A percentile compares a stretch with the other conserved stretches of the same genome.
phyloP scores from a whole-genome alignment of 805 yeast genomes.

The Schwanniomyces pseudopolymorphus region DNA sequence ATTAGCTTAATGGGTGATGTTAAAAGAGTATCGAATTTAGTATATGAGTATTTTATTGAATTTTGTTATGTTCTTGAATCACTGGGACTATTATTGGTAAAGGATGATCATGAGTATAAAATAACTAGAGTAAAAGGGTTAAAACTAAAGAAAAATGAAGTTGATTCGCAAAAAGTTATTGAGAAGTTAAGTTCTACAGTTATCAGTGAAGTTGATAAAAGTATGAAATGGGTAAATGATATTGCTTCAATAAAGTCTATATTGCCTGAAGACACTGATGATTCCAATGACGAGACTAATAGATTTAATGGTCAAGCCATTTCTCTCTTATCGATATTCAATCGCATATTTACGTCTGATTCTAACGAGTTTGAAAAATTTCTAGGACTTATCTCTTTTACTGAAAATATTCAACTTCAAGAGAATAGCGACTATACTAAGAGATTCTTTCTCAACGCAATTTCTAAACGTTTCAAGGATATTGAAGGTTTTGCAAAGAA shows the following conservation, averaged over 20 bases:
- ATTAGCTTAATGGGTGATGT: constrained; percentile 13
- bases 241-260: constrained; percentile 13
- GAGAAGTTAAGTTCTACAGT: constrained; percentile 40
- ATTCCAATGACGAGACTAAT: constrained; percentile 10
- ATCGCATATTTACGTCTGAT: constrained; percentile 15
- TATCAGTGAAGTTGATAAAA: constrained; percentile 36
- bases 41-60: constrained; percentile 37
- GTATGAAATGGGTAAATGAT: constrained; percentile 49
- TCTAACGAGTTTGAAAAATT: constrained; percentile 16
- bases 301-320: constrained; percentile 12
- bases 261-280: constrained; percentile 6
- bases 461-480: constrained; percentile 78
- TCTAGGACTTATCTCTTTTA: constrained; percentile 24
- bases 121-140: constrained; percentile 82
- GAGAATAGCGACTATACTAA: constrained; percentile 17
- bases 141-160: constrained; percentile 43
- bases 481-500: constrained; percentile 88
- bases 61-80: constrained; percentile 63
- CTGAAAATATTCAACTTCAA: constrained; percentile 24
- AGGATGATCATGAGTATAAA: constrained; percentile 41
- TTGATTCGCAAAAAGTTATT: constrained; percentile 30
- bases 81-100: constrained; percentile 70
- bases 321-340: constrained; percentile 15
- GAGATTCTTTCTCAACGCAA: constrained; percentile 38
- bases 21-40: constrained; percentile 13